Conservation (phyloP, 2,329 filamentous ascomycete species). For the Aspergillus sp. region DNA sequence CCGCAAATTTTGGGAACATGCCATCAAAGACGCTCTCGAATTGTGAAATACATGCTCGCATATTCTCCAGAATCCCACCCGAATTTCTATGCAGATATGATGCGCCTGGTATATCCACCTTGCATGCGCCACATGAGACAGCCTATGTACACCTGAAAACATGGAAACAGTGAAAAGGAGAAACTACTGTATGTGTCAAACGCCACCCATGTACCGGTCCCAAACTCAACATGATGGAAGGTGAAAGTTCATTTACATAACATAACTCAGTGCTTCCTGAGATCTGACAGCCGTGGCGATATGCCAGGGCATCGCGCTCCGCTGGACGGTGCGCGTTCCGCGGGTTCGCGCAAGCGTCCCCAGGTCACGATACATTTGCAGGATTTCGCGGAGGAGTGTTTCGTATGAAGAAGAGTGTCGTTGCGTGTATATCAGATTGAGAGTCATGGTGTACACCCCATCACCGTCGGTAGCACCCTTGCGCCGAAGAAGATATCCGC, state of each 20-base stretch:
- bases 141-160: slow-evolving; percentile 15
- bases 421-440: slow-evolving; percentile 43
- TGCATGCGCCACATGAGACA: slow-evolving; percentile 6
- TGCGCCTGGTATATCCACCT: slow-evolving; percentile 16
- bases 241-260: slow-evolving; percentile 30
- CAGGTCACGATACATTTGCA: slow-evolving; percentile 47
- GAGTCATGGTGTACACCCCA: slow-evolving; percentile 39
- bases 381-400: slow-evolving; percentile 39
- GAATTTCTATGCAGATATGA: background rate
- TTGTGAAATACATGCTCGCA: too few species aligned
- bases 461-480: slow-evolving; percentile 42
- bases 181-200: background rate
- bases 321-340: slow-evolving; percentile 41
- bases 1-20: too few species aligned
- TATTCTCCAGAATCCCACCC: background rate
- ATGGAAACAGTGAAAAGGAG: slow-evolving; percentile 3
- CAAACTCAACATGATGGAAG: slow-evolving; percentile 9
- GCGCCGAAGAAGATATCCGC: slow-evolving; percentile 48
- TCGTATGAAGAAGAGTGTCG: slow-evolving; percentile 31
- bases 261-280: slow-evolving; percentile 42
- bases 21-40: too few species aligned
- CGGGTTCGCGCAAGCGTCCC: slow-evolving; percentile 42
- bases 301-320: slow-evolving; percentile 49
- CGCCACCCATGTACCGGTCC: slow-evolving; percentile 3
- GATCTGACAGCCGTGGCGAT: slow-evolving; percentile 45